Percentiles rank a stretch among this genome's conserved stretches.
These are phyloP conservation scores for Nicotiana knightiana DNA, from an alignment of 257 asterid genomes.

Conservation along the genomic window DNA sequence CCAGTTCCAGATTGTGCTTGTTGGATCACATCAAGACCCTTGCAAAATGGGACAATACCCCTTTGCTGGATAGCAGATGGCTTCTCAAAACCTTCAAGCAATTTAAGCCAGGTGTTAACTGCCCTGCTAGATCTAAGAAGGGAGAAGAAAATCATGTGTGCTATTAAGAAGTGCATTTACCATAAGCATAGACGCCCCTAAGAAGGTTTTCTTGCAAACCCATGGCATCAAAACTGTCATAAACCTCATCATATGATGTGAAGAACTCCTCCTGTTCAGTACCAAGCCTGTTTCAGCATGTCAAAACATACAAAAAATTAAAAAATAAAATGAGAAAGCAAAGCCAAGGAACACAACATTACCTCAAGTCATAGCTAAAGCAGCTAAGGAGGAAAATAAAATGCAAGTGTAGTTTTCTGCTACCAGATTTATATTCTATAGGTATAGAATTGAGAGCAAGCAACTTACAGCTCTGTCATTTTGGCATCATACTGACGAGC, in stretches of 20 bases:
- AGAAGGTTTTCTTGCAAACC: conserved; percentile 46
- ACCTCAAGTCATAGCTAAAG: not conserved
- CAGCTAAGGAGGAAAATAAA: not conserved
- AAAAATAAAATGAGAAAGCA: not conserved
- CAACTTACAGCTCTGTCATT: conserved; percentile 42
- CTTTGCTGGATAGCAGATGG: conserved; percentile 50
- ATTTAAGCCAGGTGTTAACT: not conserved
- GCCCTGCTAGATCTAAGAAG: not conserved
- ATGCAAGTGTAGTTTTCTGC: not conserved
- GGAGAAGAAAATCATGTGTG: not conserved
- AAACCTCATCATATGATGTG: conserved; percentile 41
- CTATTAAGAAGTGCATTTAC: conserved; percentile 17
- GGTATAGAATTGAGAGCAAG: not conserved
- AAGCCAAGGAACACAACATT: not conserved
- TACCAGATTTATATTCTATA: not conserved
- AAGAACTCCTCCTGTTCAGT: conserved; percentile 37
- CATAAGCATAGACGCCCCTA: conserved; percentile 48
- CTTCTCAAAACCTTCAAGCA: conserved; percentile 40
- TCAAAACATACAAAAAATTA: not conserved
- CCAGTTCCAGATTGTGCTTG: conserved; percentile 52
- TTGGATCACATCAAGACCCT: conserved; percentile 45
- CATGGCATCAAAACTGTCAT: conserved; percentile 42
- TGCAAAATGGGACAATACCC: conserved; percentile 45
- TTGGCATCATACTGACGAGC: conserved; percentile 37
- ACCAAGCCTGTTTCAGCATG: conserved; percentile 17